Base-by-base conservation (phyloP, 371 early-diverging fungal species). In the Haplosporangium sp. region DNA sequence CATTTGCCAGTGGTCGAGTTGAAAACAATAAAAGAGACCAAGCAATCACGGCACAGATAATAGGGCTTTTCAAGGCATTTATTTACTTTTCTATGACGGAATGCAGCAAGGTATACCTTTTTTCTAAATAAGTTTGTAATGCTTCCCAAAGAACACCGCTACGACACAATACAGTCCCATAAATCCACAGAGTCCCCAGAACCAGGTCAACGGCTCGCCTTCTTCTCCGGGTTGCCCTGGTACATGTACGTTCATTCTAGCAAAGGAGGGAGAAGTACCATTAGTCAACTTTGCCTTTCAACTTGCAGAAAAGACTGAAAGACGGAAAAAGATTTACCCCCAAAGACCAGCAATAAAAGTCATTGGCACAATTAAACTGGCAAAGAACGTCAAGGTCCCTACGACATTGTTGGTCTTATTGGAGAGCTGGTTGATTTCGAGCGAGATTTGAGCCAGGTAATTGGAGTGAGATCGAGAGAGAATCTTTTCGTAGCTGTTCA, bases 361-460 rank as follows among this genome's bases (percentile, higher is more conserved):
- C 85, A 99, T 89, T 11, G 99, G 99, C 6, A 99, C 90, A 23
- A 99, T 83, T n/a, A 99, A 90, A 64, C 92, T 91, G 10, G 97
- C 98, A 59, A 97, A 74, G 12, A 95, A 94, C 16, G 98, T 97
- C 80, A 99, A 84, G 55, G 92, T 93, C 48, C 95, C 93, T 13
- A 97, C 90, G 0, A 96, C 94, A 55, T 94, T 95, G 70, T 96
- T 96, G 43, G 96, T 96, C 59, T 91, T 82, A 80, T 96, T 96
- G 43, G 95, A 94, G 7, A 96, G 90, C 74, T 95, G 94, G 10
- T 98, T 99, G 79, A 98, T 93, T 81, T 98, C 98, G 47, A 99
- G 95, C 4, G 93, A 93, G 43, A 98, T 98, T 69, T 97, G 96
- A 1, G 98, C 99, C 62, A 99, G 83, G 68, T 99, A 98, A 69